Conservation (phyloP, 352 stramenopile genomes). For the Phytophthora litchii region DNA sequence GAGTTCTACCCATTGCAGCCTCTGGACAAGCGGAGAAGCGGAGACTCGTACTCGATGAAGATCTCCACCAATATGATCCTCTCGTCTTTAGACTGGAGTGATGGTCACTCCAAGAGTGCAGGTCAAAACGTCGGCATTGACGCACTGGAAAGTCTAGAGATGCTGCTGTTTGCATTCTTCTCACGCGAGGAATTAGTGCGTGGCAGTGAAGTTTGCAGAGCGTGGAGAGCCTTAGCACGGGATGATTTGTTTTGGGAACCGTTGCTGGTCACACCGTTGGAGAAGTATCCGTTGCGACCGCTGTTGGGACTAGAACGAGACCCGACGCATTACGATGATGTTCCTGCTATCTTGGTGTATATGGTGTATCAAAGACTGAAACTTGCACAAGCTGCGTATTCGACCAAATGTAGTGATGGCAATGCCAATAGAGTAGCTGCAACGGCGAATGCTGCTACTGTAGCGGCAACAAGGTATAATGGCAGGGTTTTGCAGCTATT, state of each 20-base stretch:
- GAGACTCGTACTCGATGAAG: constrained; percentile 38
- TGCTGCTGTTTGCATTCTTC: constrained; percentile 70
- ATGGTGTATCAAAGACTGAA: constrained; percentile 70
- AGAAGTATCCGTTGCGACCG: constrained; percentile 66
- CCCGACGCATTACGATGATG: constrained; percentile 8
- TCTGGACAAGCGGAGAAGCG: constrained; percentile 8
- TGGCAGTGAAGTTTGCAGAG: constrained; percentile 55
- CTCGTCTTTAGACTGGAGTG: constrained; percentile 26
- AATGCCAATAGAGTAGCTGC: neutral
- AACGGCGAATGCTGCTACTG: neutral
- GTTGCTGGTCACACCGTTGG: constrained; percentile 57
- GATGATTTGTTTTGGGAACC: constrained; percentile 76
- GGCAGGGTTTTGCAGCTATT: constrained; percentile 26
- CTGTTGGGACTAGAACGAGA: constrained; percentile 54
- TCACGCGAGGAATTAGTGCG: constrained; percentile 48
- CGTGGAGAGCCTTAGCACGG: constrained; percentile 57
- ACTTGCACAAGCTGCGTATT: constrained; percentile 33
- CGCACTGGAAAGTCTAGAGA: constrained; percentile 58
- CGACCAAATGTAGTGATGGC: neutral
- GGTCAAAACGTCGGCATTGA: constrained; percentile 45
- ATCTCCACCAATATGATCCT: constrained; percentile 69
- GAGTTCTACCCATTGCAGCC: constrained; percentile 37
- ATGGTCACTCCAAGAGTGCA: constrained; percentile 5
- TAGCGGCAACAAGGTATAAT: constrained; percentile 17
- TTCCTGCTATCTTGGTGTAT: constrained; percentile 77